A percentile compares a stretch with the other conserved stretches of the same genome.
phyloP scores from a whole-genome alignment of 1,284 basidiomycete species.

The Macrocybe sp. region DNA sequence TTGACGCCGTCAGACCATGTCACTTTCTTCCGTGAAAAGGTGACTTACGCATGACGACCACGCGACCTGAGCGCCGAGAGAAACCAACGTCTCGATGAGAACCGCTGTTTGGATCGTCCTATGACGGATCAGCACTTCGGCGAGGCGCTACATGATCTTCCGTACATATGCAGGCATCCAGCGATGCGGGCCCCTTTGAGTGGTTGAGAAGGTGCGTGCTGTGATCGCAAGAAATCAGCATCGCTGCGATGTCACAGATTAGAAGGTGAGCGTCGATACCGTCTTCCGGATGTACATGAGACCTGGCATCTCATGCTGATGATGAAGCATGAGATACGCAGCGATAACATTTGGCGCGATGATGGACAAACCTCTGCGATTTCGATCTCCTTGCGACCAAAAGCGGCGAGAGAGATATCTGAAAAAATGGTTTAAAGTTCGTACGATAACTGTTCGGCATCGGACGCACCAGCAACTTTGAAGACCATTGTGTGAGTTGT shows the following conservation, averaged over 20 bases:
- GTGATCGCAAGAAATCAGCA: constrained; percentile 18
- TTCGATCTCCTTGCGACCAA: constrained; percentile 97
- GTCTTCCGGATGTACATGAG: constrained; percentile 89
- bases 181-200: constrained; percentile 95
- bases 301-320: constrained; percentile 86
- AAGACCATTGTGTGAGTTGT: constrained; percentile 61
- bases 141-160: neutral
- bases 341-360: constrained; percentile 14
- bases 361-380: constrained; percentile 76
- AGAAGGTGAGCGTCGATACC: constrained; percentile 33
- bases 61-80: constrained; percentile 94
- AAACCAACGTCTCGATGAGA: constrained; percentile 93
- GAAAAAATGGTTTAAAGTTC: constrained; percentile 6
- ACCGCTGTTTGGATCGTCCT: constrained; percentile 98
- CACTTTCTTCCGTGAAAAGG: constrained; percentile 4
- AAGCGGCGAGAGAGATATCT: constrained; percentile 95
- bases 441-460: neutral
- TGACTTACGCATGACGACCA: constrained; percentile 94
- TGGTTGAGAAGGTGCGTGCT: constrained; percentile 83
- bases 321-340: constrained; percentile 14
- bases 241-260: constrained; percentile 4
- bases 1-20: constrained; percentile 8
- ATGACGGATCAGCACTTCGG: constrained; percentile 3
- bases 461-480: constrained; percentile 72
- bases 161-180: constrained; percentile 95